Evolutionary conservation across 805 yeast species (phyloP).

Genomic region (Phaffomyces thermotolerans): DNA sequence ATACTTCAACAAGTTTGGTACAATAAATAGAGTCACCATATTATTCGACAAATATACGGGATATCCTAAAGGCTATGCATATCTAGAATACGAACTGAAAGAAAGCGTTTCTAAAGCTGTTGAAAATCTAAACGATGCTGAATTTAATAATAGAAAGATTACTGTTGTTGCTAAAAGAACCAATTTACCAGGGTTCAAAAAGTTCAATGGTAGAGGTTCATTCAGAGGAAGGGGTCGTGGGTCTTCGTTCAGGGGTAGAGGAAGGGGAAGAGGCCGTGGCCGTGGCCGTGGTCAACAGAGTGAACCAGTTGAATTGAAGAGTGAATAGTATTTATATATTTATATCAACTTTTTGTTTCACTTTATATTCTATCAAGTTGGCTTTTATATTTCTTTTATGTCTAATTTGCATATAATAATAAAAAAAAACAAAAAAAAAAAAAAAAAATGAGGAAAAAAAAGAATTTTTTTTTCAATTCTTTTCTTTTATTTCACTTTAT

Average conservation of each 20-base stretch:
- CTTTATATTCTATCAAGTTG: no score
- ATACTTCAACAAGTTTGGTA: slow-evolving; percentile 38
- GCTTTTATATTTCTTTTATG: no score
- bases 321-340: no score
- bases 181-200: slow-evolving; percentile 40
- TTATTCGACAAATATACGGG: slow-evolving; percentile 39
- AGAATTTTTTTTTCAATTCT: no score
- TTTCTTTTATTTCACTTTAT: no score
- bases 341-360: no score
- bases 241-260: neutral
- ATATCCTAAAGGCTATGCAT: slow-evolving; percentile 53
- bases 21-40: slow-evolving; percentile 45
- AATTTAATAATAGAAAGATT: slow-evolving; percentile 40
- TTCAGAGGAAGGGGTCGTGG: slow-evolving; percentile 20
- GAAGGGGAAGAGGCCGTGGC: slow-evolving; percentile 10
- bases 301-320: neutral
- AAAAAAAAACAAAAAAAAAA: no score
- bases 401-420: no score
- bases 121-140: slow-evolving; percentile 31
- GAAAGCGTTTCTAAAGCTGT: slow-evolving; percentile 43
- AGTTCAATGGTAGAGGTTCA: slow-evolving; percentile 11
- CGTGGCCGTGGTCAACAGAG: slow-evolving; percentile 13
- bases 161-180: slow-evolving; percentile 47
- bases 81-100: slow-evolving; percentile 44
- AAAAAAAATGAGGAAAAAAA: no score